Conservation (phyloP, 164 flowering plant genomes). For the Hamamelis virginiana region DNA sequence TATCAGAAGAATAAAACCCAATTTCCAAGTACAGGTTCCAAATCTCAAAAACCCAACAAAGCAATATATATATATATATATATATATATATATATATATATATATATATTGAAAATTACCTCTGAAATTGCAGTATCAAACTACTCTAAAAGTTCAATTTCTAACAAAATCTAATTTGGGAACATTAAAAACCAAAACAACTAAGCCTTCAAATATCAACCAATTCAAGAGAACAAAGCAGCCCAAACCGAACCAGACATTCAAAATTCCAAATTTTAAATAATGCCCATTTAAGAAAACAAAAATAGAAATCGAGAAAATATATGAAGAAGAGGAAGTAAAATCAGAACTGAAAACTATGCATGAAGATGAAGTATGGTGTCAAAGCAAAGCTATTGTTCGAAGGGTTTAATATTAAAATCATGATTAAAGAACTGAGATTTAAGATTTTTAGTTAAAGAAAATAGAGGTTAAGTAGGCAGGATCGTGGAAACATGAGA, state of each 20-base stretch:
- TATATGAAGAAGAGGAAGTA: neutral
- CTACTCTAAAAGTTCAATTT: neutral
- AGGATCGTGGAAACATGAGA: conserved; percentile 11
- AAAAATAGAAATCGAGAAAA: too few relatives aligned
- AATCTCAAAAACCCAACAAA: conserved; percentile 4
- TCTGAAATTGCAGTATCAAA: neutral
- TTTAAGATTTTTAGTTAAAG: neutral
- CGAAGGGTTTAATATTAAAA: too few relatives aligned
- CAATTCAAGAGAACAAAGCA: too few relatives aligned
- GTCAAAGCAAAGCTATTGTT: too few relatives aligned
- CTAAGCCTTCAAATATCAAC: neutral
- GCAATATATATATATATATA: too few relatives aligned
- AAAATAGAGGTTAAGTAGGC: neutral
- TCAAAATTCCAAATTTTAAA: neutral
- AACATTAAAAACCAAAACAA: neutral
- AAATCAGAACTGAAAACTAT: neutral
- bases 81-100: too few relatives aligned
- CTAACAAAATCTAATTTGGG: neutral
- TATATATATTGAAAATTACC: too few relatives aligned
- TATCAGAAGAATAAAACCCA: neutral
- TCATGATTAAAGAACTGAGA: too few relatives aligned
- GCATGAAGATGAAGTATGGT: neutral
- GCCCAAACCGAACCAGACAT: too few relatives aligned
- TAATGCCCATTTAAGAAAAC: neutral
- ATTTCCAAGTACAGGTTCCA: neutral